These are phyloP conservation scores for Colletotrichum lini DNA, from an alignment of 2,329 filamentous ascomycete species.

Conservation along the genomic window DNA sequence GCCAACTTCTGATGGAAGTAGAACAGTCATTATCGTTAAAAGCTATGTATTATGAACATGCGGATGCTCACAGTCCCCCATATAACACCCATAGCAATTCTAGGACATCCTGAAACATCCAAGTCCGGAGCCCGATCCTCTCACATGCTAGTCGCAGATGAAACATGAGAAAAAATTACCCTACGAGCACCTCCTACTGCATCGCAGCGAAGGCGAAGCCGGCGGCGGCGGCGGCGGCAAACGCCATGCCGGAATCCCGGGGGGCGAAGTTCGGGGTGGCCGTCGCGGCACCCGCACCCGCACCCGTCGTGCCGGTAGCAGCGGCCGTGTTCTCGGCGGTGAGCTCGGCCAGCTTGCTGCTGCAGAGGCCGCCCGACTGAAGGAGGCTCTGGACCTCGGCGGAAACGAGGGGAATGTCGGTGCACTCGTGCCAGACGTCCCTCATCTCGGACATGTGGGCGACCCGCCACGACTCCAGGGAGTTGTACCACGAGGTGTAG, in stretches of 20 bases:
- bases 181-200: neutral
- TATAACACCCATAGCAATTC: neutral
- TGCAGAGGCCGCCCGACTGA: neutral
- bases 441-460: constrained; percentile 14
- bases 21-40: neutral
- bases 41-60: neutral
- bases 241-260: constrained; percentile 3
- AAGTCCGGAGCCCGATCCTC: neutral
- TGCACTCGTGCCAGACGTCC: constrained; percentile 12
- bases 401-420: constrained; percentile 9
- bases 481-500: constrained; percentile 4
- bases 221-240: constrained; percentile 12
- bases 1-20: neutral
- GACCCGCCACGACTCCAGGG: neutral
- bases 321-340: neutral
- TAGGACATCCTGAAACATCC: neutral
- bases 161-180: neutral
- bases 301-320: neutral
- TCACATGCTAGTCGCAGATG: neutral
- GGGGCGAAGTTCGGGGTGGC: neutral
- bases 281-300: neutral
- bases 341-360: constrained; percentile 1
- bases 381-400: constrained; percentile 12
- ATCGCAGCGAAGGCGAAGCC: constrained; percentile 12
- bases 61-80: no score